Evolutionary conservation across 441 rosid genomes (phyloP).

Genomic region (Breynia disticha): DNA sequence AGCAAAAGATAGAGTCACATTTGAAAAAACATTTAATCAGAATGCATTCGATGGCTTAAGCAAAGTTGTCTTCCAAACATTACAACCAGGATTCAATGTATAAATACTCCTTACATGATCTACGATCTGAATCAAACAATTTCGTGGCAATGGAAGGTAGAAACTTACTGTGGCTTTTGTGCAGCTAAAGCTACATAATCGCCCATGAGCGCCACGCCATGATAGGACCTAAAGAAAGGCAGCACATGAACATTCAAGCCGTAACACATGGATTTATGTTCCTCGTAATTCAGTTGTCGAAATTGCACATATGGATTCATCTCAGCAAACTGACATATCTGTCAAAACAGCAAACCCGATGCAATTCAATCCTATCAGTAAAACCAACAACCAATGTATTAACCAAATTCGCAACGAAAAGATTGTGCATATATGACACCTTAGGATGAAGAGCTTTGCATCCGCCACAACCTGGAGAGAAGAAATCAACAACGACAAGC

Average conservation of each 20-base stretch:
- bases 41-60: neutral
- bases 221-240: conserved; percentile 76
- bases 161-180: conserved; percentile 85
- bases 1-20: neutral
- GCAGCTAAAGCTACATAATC: conserved; percentile 88
- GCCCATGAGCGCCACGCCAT: conserved; percentile 88
- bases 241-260: conserved; percentile 85
- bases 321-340: conserved; percentile 83
- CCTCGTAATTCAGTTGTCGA: conserved; percentile 86
- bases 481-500: conserved; percentile 79
- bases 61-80: neutral
- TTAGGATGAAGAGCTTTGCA: conserved; percentile 96
- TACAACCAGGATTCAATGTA: no score
- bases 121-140: no score
- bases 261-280: conserved; percentile 90
- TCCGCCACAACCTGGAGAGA: conserved; percentile 96
- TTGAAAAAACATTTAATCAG: neutral
- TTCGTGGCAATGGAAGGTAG: neutral
- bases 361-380: neutral
- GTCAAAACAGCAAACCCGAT: conserved; percentile 9
- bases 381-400: no score
- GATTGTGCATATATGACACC: conserved; percentile 23
- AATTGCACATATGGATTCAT: conserved; percentile 69
- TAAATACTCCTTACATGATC: no score
- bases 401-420: neutral